Conservation (phyloP, 768 basidiomycete genomes). For the Hygrophorus pudorinus region DNA sequence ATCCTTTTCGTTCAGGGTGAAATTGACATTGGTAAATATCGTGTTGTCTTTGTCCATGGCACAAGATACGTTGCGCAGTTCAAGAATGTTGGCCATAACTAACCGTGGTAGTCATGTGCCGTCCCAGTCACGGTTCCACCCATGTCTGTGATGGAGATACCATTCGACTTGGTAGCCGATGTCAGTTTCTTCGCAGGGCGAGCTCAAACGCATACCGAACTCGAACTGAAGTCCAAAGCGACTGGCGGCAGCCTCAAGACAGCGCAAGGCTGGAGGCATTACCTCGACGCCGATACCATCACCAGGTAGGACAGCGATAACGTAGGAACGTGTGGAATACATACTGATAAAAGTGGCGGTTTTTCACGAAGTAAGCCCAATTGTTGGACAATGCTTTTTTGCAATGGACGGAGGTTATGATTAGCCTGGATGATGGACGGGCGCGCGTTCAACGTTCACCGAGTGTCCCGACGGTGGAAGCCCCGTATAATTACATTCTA, state of each 20-base stretch:
- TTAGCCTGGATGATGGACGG: too few relatives aligned
- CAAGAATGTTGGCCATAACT: too few relatives aligned
- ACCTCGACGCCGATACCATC: conserved; percentile 1
- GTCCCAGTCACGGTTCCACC: neutral
- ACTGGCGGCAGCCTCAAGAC: neutral
- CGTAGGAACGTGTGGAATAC: too few relatives aligned
- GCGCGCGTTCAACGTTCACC: too few relatives aligned
- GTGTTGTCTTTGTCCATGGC: conserved; percentile 32
- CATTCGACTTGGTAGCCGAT: neutral
- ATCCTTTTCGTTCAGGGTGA: conserved; percentile 62
- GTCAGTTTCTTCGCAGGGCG: too few relatives aligned
- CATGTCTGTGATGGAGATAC: conserved; percentile 1
- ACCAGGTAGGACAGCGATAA: neutral
- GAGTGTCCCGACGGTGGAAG: too few relatives aligned
- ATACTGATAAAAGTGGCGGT: too few relatives aligned
- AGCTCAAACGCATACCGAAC: neutral
- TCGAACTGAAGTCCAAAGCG: conserved; percentile 1
- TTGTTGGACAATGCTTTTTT: too few relatives aligned
- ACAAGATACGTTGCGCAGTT: conserved; percentile 43
- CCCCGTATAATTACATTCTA: neutral
- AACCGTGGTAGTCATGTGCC: too few relatives aligned
- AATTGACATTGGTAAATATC: conserved; percentile 52
- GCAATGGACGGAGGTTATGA: too few relatives aligned
- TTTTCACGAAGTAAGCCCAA: too few relatives aligned
- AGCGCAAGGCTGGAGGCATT: neutral